Evolutionary conservation across 495 filamentous ascomycete genomes (phyloP).

Genomic region (Ramalina intermedia): DNA sequence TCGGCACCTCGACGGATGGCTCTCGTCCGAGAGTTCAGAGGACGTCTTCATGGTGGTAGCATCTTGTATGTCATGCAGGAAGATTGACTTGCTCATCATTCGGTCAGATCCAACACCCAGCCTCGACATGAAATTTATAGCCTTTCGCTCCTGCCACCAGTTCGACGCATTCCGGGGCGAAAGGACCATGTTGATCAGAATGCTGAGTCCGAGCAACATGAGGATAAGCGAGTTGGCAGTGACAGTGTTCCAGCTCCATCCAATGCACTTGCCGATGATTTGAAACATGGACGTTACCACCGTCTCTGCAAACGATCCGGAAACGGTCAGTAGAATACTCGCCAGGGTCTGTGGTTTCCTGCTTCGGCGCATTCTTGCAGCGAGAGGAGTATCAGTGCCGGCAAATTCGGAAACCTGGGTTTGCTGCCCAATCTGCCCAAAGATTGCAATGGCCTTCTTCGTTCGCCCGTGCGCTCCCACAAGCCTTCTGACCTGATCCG

Average conservation of each 20-base stretch:
- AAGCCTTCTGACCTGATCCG: constrained; percentile 73
- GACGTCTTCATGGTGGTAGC: constrained; percentile 29
- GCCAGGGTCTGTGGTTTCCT: constrained; percentile 54
- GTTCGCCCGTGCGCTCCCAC: constrained; percentile 62
- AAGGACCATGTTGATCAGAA: constrained; percentile 55
- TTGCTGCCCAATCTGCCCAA: constrained; percentile 71
- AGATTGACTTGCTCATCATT: constrained; percentile 74
- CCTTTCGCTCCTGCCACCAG: constrained; percentile 80
- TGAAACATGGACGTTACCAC: constrained; percentile 58
- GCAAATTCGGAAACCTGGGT: constrained; percentile 50
- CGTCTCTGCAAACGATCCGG: constrained; percentile 52
- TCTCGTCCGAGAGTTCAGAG: background rate
- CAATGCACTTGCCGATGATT: constrained; percentile 48
- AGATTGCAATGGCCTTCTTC: constrained; percentile 80
- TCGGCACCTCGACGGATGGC: constrained; percentile 19
- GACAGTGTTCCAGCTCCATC: constrained; percentile 50
- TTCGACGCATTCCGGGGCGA: constrained; percentile 48
- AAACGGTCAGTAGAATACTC: constrained; percentile 54
- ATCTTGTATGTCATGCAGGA: constrained; percentile 67
- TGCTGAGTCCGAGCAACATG: constrained; percentile 47
- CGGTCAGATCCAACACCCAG: constrained; percentile 66
- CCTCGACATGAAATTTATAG: constrained; percentile 60
- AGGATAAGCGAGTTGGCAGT: constrained; percentile 67
- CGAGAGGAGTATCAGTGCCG: constrained; percentile 23
- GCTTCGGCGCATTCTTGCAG: constrained; percentile 31